A percentile compares a stretch with the other conserved stretches of the same genome.
phyloP scores from a whole-genome alignment of 257 asterid genomes.

The Gentiana straminea region DNA sequence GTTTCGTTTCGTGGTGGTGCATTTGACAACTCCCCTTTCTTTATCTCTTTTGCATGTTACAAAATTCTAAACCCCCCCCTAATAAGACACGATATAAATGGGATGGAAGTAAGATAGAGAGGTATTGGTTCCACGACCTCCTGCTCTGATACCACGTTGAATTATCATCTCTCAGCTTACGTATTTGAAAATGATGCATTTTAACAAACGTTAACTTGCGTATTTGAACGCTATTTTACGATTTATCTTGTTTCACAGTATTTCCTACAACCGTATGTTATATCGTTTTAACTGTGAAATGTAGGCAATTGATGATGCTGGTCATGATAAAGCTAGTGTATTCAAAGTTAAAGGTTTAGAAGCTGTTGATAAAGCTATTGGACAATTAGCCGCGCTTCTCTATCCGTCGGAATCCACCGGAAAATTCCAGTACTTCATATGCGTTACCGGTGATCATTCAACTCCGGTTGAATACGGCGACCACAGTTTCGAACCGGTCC shows the following conservation, averaged over 20 bases:
- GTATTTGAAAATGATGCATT: too few relatives aligned
- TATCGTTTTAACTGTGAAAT: neutral
- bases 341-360: slow-evolving; percentile 90
- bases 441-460: slow-evolving; percentile 92
- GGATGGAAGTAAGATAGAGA: too few relatives aligned
- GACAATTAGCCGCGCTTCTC: slow-evolving; percentile 80
- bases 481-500: slow-evolving; percentile 98
- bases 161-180: too few relatives aligned
- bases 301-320: slow-evolving; percentile 98
- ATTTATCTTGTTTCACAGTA: too few relatives aligned
- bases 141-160: too few relatives aligned
- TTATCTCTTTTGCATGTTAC: neutral
- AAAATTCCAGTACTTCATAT: slow-evolving; percentile 52
- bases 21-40: neutral
- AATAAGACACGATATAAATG: too few relatives aligned
- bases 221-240: too few relatives aligned
- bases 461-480: slow-evolving; percentile 99
- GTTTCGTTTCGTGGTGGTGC: too few relatives aligned
- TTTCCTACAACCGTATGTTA: too few relatives aligned
- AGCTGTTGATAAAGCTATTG: slow-evolving; percentile 86
- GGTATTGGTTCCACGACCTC: too few relatives aligned
- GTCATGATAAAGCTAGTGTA: slow-evolving; percentile 90
- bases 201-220: too few relatives aligned
- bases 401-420: slow-evolving; percentile 73
- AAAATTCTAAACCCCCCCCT: neutral